Base-by-base conservation (phyloP, 2,329 filamentous ascomycete genomes). In the Aspergillus tamarii region DNA sequence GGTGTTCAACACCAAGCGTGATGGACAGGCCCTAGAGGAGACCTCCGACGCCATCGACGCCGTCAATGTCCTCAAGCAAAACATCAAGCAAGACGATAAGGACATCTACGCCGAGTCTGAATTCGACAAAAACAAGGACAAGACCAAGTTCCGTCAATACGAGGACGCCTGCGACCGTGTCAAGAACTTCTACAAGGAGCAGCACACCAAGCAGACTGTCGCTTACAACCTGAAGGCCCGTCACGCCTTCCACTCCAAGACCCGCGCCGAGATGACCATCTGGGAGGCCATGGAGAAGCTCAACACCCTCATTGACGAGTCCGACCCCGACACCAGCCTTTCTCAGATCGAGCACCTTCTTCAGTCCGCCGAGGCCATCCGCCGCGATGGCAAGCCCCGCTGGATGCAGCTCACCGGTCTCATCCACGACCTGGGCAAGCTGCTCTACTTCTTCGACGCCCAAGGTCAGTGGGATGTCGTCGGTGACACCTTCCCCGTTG, bases 271-370 rank as follows among this genome's bases (percentile, higher is more conserved):
- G 77, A 92, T 96, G 91, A 90, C 89, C 66, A 85, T 96, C 76
- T 96, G 93, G 93, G 84, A 96, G 77, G 93, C 93, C 23, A 95
- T 96, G 81, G 92, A 96, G 85, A 94, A 93, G 80, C 89, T 96
- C 74, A 92, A 96, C 85, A 93, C 91, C 0, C 86, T 96, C 59
- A 91, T 96, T 77, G 93, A 97, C 80, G 91, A 96, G 80, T 93
- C 90, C 23, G 93, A 97, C 81, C 93, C 93, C 1, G 93, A 97
- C 81, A 96, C 93, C 53, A 88, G 87, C 55, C 88, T 97, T 66
- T 90, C 88, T 32, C 93, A 96, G 82, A 96, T 96, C 75, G 91
- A 96, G 80, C 93, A 96, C 79, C 85, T 96, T 34, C 87, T 96
- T 19, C 93, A 97, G 78, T 89, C 91, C 21, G 93, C 93, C 59